Evolutionary conservation across 73 alveolate genomes (phyloP).

Genomic region (Diophrys appendiculata): DNA sequence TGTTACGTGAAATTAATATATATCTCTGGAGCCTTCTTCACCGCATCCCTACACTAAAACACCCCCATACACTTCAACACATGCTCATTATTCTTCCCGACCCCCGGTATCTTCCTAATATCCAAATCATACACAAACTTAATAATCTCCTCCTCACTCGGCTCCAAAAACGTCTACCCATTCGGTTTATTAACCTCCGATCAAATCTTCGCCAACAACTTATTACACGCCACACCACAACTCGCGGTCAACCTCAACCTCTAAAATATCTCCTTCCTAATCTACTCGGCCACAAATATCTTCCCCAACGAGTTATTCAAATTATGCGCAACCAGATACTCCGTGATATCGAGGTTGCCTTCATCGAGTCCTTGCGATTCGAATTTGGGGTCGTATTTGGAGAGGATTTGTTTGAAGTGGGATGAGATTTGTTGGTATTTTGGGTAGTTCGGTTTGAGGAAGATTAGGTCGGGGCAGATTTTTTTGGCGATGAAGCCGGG

Average conservation of each 20-base stretch:
- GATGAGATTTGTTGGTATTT: constrained; percentile 70
- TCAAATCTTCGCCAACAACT: constrained; percentile 96
- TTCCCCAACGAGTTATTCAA: constrained; percentile 73
- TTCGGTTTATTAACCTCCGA: constrained; percentile 98
- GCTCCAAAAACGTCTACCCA: constrained; percentile 84
- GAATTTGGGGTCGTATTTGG: constrained; percentile 83
- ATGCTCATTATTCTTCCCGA: constrained; percentile 81
- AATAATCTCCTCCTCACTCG: constrained; percentile 66
- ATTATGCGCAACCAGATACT: constrained; percentile 59
- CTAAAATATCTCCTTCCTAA: constrained; percentile 71
- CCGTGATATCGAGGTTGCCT: constrained; percentile 92
- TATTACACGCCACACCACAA: constrained; percentile 98
- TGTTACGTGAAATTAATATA: constrained; percentile 55
- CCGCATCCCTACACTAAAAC: constrained; percentile 56
- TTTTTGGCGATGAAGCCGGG: constrained; percentile 99
- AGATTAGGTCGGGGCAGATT: constrained; percentile 93
- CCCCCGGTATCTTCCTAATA: constrained; percentile 91
- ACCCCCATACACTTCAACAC: constrained; percentile 36
- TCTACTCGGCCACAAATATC: constrained; percentile 72
- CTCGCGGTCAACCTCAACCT: constrained; percentile 91
- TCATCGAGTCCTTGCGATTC: constrained; percentile 97
- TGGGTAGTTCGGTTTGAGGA: constrained; percentile 69
- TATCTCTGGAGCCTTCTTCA: constrained; percentile 61
- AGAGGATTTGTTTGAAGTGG: constrained; percentile 74
- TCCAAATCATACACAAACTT: constrained; percentile 72